These are phyloP conservation scores for Aaosphaeria arxii DNA, from an alignment of 2,329 filamentous ascomycete genomes.

Conservation along the genomic window DNA sequence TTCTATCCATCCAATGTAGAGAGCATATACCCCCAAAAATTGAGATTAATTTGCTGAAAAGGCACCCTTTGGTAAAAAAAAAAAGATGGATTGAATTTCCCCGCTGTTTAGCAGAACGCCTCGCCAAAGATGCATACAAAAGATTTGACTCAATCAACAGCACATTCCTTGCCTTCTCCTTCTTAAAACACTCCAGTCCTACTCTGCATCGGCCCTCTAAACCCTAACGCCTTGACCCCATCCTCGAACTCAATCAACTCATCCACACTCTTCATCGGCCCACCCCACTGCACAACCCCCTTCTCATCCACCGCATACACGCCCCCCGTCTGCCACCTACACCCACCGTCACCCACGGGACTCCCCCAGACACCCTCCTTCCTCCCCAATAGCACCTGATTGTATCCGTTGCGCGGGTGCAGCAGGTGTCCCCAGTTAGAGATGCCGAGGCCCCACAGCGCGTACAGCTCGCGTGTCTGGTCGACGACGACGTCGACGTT, in stretches of 20 bases:
- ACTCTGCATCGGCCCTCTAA: slow-evolving; percentile 1
- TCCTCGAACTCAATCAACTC: slow-evolving; percentile 29
- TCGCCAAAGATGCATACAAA: no score
- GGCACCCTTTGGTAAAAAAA: no score
- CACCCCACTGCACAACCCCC: slow-evolving; percentile 32
- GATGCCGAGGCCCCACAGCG: slow-evolving; percentile 58
- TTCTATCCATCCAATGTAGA: no score
- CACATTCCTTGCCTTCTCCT: no score
- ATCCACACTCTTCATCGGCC: slow-evolving; percentile 34
- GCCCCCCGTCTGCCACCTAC: slow-evolving; percentile 35
- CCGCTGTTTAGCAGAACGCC: no score
- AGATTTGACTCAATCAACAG: no score
- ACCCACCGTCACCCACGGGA: slow-evolving; percentile 32
- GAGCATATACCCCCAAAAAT: no score
- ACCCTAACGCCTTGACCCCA: slow-evolving; percentile 28
- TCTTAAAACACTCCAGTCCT: no score
- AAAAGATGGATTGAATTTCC: no score
- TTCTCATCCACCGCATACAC: slow-evolving; percentile 30
- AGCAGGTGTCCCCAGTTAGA: slow-evolving; percentile 33
- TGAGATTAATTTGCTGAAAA: no score
- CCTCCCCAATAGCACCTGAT: slow-evolving; percentile 32
- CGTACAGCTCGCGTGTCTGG: slow-evolving; percentile 56
- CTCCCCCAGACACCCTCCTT: slow-evolving; percentile 35
- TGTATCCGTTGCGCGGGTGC: slow-evolving; percentile 34
- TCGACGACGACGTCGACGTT: slow-evolving; percentile 56